These are phyloP conservation scores for Trametes sp. DNA, from an alignment of 1,284 basidiomycete species.

Conservation along the genomic window DNA sequence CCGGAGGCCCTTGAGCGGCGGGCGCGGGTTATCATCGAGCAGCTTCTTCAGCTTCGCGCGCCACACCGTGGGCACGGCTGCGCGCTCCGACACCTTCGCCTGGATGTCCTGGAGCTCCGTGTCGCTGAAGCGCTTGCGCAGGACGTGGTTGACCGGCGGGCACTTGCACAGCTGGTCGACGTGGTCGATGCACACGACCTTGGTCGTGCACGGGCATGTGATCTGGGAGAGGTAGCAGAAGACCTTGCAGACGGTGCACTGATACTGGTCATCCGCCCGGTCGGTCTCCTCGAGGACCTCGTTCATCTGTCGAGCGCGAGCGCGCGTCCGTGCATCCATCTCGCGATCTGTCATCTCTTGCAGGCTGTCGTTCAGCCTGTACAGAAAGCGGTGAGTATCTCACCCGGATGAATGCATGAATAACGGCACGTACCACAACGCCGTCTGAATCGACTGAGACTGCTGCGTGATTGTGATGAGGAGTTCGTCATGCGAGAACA, in stretches of 20 bases:
- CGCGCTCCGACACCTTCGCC: conserved; percentile 72
- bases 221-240: conserved; percentile 97
- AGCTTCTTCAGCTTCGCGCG: conserved; percentile 72
- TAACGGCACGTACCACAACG: conserved; percentile 78
- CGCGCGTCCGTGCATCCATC: conserved; percentile 67
- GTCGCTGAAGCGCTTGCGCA: conserved; percentile 88
- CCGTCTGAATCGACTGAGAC: conserved; percentile 92
- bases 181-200: conserved; percentile 91
- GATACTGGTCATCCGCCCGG: conserved; percentile 91
- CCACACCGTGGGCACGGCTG: conserved; percentile 82
- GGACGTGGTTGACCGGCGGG: conserved; percentile 60
- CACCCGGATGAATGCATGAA: no score
- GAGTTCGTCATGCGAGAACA: conserved; percentile 98
- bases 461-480: conserved; percentile 95
- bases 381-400: conserved; percentile 6
- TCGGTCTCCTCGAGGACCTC: conserved; percentile 85
- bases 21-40: conserved; percentile 72
- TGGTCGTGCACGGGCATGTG: conserved; percentile 78
- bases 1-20: conserved; percentile 78
- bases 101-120: conserved; percentile 77
- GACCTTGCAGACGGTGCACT: conserved; percentile 92
- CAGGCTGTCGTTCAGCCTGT: conserved; percentile 84
- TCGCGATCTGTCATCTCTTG: conserved; percentile 93
- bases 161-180: conserved; percentile 80
- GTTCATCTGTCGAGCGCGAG: conserved; percentile 63